Evolutionary conservation across 257 asterid species (phyloP).

Genomic region (Solanum chmielewskii): DNA sequence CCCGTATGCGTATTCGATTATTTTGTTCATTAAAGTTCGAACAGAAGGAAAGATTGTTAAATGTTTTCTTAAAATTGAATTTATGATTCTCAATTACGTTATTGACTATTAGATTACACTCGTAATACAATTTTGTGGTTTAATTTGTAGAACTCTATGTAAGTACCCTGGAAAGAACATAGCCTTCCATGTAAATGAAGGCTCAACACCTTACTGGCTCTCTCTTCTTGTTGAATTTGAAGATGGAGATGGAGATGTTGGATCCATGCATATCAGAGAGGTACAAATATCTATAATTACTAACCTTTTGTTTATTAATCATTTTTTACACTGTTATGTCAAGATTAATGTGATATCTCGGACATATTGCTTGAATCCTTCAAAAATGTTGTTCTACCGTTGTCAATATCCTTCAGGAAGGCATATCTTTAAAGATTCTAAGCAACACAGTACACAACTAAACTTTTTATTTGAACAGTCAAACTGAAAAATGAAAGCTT

Average conservation of each 20-base stretch:
- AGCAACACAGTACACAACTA: background rate
- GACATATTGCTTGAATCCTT: background rate
- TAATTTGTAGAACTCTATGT: slow-evolving; percentile 62
- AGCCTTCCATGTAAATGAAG: slow-evolving; percentile 89
- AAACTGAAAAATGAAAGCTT: background rate
- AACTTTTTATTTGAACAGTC: background rate
- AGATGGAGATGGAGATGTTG: slow-evolving; percentile 88
- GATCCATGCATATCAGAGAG: slow-evolving; percentile 90
- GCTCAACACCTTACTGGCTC: slow-evolving; percentile 84
- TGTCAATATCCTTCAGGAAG: no score
- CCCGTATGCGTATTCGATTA: no score
- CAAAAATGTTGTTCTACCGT: background rate
- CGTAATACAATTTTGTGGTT: background rate
- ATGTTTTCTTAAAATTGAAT: background rate
- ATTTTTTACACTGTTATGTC: background rate
- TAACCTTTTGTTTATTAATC: no score
- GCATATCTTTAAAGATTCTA: background rate
- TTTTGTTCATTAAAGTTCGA: no score
- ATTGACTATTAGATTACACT: background rate
- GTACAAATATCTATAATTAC: slow-evolving; percentile 16
- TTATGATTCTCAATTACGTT: background rate
- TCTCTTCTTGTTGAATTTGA: slow-evolving; percentile 83
- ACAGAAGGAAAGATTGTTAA: no score
- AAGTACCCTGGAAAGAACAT: slow-evolving; percentile 74
- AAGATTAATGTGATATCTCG: background rate